phyloP scores from a whole-genome alignment of 495 filamentous ascomycete genomes.

The Articulospora tetracladia region DNA sequence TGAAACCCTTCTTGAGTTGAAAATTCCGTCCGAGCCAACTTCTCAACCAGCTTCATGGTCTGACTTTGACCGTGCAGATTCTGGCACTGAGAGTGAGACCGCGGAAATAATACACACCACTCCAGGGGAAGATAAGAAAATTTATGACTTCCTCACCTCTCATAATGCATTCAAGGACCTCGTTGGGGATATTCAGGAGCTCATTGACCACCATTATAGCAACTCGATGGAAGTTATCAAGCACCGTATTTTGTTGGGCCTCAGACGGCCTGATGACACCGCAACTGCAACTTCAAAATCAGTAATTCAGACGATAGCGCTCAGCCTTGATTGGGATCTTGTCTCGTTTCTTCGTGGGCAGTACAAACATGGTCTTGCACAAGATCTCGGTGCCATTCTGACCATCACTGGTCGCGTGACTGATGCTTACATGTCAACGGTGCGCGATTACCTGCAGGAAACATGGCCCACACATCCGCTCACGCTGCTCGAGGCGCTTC shows the following conservation, averaged over 20 bases:
- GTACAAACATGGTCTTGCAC: conserved; percentile 15
- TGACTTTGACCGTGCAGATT: not conserved
- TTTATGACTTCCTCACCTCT: not conserved
- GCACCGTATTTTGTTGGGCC: not conserved
- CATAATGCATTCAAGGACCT: not conserved
- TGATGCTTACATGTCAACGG: conserved; percentile 29
- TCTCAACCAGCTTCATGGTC: not conserved
- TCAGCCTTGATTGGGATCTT: conserved; percentile 17
- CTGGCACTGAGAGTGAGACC: not conserved
- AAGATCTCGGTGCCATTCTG: conserved; percentile 26
- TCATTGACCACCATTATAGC: conserved; percentile 9
- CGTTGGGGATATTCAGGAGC: not conserved
- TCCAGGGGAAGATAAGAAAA: not conserved
- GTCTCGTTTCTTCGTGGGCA: conserved; percentile 25
- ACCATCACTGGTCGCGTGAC: conserved; percentile 27
- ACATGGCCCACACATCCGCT: conserved; percentile 29
- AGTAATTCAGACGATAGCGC: not conserved
- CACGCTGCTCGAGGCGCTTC: conserved; percentile 21
- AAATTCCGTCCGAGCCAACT: not conserved
- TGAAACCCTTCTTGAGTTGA: not conserved
- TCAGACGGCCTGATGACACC: not conserved
- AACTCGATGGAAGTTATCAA: not conserved
- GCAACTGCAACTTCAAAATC: not conserved
- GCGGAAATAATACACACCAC: not conserved
- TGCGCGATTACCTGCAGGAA: conserved; percentile 26